Conservation (phyloP, 2,329 filamentous ascomycete species). For the Acrocalymma vagum region DNA sequence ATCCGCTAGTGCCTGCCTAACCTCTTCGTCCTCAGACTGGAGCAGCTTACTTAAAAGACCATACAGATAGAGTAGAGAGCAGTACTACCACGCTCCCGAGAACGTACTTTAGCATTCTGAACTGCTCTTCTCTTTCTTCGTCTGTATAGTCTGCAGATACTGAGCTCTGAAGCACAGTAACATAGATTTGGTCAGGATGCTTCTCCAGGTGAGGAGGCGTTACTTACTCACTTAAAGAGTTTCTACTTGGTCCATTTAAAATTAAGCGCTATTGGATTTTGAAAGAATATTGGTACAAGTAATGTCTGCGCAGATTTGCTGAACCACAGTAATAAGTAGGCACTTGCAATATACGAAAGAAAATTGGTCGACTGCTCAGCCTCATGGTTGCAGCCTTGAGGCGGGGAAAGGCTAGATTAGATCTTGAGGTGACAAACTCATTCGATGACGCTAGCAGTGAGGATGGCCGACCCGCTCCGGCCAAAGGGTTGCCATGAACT, state of each 20-base stretch:
- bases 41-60: background rate
- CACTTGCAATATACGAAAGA: too few species aligned
- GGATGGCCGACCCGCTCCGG: slow-evolving; percentile 8
- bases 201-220: slow-evolving; percentile 5
- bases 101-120: slow-evolving; percentile 4
- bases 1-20: slow-evolving; percentile 31
- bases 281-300: too few species aligned
- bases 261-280: too few species aligned
- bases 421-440: too few species aligned
- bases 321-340: too few species aligned
- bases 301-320: too few species aligned
- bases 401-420: too few species aligned
- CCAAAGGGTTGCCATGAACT: slow-evolving; percentile 10
- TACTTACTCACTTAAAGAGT: background rate
- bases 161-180: slow-evolving; percentile 12
- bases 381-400: too few species aligned
- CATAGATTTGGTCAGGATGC: slow-evolving; percentile 14
- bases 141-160: slow-evolving; percentile 5
- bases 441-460: too few species aligned
- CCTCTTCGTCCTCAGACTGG: background rate
- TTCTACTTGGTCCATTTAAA: too few species aligned
- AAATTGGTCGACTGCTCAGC: too few species aligned
- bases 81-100: slow-evolving; percentile 13
- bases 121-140: slow-evolving; percentile 10
- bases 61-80: slow-evolving; percentile 18